Base-by-base conservation (phyloP, 345 rosid species). In the Gynandropsis gynandra region DNA sequence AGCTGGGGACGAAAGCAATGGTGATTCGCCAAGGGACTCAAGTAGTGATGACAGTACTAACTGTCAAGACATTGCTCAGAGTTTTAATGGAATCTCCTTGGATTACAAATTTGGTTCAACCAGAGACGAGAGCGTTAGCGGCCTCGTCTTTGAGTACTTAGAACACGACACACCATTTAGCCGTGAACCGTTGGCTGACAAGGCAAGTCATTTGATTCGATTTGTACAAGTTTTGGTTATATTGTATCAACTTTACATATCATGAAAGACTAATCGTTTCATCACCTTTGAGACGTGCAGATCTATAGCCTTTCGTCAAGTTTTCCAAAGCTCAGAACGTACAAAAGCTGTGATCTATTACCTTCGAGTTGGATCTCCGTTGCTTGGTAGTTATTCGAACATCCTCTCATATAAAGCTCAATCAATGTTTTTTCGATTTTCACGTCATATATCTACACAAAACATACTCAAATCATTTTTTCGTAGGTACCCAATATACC, bases 331-430 rank as follows among this genome's bases (percentile, higher is more conserved):
- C 72, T 89, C 50, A 66, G 63, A 59, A 74, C 59, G 47, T 82
- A 71, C 62, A 58, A 72, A 31, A 89, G 97, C 72, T 85, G 80
- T 65, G 97, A 85, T 64, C 73, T 89, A 64, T 80, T 63, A 14
- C 80, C 87, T 15, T 39, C 80, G 27, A 89, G 97, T 75, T 89
- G 97, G 95, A 60, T 89, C 24, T 70, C 81, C 42, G 87, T 89
- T 36, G 95, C 95, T 49, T 89, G 97, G 97, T 87, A 79, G 16
- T 58, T 17, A 51, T 15, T 62, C 61, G 57, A 42, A 37, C 17
- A 35, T 18, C 1, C 14, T 46, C 24, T 10, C 40, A 42, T 37
- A 16, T 51, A 34, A 21, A 54, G 40, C 53, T 47, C 37, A 8
- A 39, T 3, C 6, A 27, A 2, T 24, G 21, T 56, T 11, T 35